Conservation (phyloP, 352 stramenopile species). For the Phytophthora aleatoria region DNA sequence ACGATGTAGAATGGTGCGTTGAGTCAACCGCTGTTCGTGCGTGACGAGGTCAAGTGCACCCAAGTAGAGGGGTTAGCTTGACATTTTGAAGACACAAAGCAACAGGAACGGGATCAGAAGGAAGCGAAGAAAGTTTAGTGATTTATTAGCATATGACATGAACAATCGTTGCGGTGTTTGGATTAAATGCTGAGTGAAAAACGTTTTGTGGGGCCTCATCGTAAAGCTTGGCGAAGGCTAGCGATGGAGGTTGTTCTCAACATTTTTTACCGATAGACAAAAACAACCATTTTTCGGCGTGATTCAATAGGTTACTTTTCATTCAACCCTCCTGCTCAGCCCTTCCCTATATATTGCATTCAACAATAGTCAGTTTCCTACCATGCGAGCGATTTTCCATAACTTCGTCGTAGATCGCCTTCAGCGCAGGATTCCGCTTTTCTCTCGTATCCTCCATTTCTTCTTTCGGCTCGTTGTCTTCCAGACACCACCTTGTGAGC, state of each 20-base stretch:
- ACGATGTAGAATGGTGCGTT: conserved; percentile 2
- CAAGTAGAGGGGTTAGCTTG: conserved; percentile 15
- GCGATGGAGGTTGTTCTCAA: too few species aligned
- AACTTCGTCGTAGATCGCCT: conserved; percentile 8
- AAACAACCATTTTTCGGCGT: too few species aligned
- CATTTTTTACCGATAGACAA: too few species aligned
- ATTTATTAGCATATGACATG: conserved; percentile 30
- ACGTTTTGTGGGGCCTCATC: too few species aligned
- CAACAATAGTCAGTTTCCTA: conserved; percentile 8
- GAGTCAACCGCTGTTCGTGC: background rate
- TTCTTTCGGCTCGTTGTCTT: conserved; percentile 14
- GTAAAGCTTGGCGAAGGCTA: too few species aligned
- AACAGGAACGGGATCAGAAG: background rate
- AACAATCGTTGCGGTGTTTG: background rate
- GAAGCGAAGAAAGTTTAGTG: conserved; percentile 23
- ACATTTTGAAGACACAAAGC: conserved; percentile 29
- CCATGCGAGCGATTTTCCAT: background rate
- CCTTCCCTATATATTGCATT: conserved; percentile 17
- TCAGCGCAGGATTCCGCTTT: background rate
- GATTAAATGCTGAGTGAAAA: too few species aligned
- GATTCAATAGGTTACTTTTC: too few species aligned
- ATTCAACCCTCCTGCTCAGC: too few species aligned
- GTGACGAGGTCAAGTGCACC: conserved; percentile 2
- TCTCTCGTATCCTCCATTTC: conserved; percentile 1
- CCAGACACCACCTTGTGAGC: conserved; percentile 16